These are phyloP conservation scores for Hyparrhenia diplandra DNA, from an alignment of 176 grass and related monocot genomes.

Conservation along the genomic window DNA sequence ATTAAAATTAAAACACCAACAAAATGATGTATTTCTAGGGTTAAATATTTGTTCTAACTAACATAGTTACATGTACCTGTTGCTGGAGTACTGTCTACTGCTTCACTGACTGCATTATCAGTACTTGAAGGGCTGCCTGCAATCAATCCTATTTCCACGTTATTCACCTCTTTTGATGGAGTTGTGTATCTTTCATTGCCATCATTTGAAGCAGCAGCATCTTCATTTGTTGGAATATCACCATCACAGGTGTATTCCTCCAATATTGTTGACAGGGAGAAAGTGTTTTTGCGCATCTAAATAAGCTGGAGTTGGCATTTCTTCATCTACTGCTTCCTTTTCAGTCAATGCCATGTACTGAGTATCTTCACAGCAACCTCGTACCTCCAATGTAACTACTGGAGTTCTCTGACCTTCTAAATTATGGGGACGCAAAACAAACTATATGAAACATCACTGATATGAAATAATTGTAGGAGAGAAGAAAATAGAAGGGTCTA, in stretches of 20 bases:
- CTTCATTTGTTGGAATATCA: conserved; percentile 18
- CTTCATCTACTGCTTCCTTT: conserved; percentile 18
- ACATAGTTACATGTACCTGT: not conserved
- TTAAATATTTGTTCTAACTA: conserved; percentile 11
- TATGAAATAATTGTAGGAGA: conserved; percentile 19
- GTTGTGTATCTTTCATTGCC: not conserved
- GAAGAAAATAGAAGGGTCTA: not conserved
- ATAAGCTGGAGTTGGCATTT: conserved; percentile 9
- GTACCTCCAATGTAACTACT: not conserved
- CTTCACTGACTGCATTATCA: not conserved
- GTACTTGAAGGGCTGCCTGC: not conserved
- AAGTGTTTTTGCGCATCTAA: not conserved
- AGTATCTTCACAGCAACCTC: not conserved
- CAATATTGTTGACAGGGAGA: not conserved
- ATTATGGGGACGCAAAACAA: not conserved
- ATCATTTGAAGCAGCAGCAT: not conserved
- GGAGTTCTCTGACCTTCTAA: conserved; percentile 14
- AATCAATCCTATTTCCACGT: not conserved
- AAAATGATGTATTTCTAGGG: not conserved
- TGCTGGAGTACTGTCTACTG: not conserved
- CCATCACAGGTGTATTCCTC: conserved; percentile 9
- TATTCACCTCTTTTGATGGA: conserved; percentile 6
- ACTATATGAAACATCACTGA: not conserved
- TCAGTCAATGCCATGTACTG: not conserved
- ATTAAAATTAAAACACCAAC: conserved; percentile 21